Evolutionary conservation across 1,284 basidiomycete genomes (phyloP).

Genomic region (Lignosus rhinocerotis): DNA sequence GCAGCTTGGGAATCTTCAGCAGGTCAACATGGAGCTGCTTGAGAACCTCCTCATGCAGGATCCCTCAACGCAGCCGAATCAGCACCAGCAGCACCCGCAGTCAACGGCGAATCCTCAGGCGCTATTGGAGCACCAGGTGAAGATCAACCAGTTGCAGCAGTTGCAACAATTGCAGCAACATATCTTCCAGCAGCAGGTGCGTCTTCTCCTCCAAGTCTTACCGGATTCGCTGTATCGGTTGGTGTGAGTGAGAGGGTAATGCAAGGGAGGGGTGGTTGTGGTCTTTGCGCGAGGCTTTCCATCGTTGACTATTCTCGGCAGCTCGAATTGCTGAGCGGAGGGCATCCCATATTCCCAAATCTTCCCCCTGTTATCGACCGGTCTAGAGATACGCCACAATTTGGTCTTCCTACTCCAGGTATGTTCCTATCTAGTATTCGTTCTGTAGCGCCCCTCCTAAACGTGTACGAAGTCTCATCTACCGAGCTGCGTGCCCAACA

Average conservation of each 20-base stretch:
- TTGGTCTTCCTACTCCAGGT: slow-evolving; percentile 76
- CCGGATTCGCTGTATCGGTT: background rate
- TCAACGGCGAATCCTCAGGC: slow-evolving; percentile 39
- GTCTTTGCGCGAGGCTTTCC: background rate
- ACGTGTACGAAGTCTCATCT: slow-evolving; percentile 49
- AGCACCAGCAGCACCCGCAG: slow-evolving; percentile 22
- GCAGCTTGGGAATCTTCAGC: slow-evolving; percentile 29
- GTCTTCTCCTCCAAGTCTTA: slow-evolving; percentile 1
- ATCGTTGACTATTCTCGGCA: slow-evolving; percentile 30
- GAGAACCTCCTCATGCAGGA: slow-evolving; percentile 49
- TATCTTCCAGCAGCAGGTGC: slow-evolving; percentile 83
- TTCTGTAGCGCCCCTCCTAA: background rate
- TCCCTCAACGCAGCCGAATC: slow-evolving; percentile 10
- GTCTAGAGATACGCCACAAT: slow-evolving; percentile 43
- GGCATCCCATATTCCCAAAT: slow-evolving; percentile 40
- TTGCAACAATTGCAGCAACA: slow-evolving; percentile 78
- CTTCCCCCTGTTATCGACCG: slow-evolving; percentile 38
- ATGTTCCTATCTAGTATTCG: slow-evolving; percentile 26
- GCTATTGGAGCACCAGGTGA: slow-evolving; percentile 64
- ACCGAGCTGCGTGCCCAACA: slow-evolving; percentile 64
- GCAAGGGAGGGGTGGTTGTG: background rate
- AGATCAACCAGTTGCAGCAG: slow-evolving; percentile 72
- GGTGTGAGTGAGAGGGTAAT: background rate
- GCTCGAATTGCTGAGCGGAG: slow-evolving; percentile 70
- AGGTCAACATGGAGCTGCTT: slow-evolving; percentile 48